Conservation (phyloP, 1,139 yeast species). For the Meyerozyma carpophila region DNA sequence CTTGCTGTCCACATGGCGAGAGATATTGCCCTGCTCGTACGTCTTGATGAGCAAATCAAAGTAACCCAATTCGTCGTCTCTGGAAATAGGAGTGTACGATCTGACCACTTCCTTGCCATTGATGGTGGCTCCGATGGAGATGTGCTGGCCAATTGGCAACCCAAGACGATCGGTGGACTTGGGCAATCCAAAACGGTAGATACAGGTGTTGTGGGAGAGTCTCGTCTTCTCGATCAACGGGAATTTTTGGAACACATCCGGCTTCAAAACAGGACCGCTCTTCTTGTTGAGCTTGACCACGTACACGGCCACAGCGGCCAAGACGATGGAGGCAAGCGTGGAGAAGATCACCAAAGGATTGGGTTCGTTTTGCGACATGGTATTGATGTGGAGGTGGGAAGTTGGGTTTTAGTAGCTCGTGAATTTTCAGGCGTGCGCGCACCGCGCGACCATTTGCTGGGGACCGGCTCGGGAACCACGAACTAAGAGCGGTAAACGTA, state of each 20-base stretch:
- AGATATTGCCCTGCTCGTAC: conserved; percentile 88
- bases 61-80: conserved; percentile 79
- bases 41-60: conserved; percentile 89
- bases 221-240: conserved; percentile 77
- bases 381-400: background rate
- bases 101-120: conserved; percentile 82
- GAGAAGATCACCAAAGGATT: conserved; percentile 19
- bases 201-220: conserved; percentile 76
- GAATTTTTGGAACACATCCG: conserved; percentile 70
- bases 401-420: background rate
- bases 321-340: conserved; percentile 40
- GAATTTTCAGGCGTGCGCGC: background rate
- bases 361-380: conserved; percentile 10
- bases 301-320: conserved; percentile 33
- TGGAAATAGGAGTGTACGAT: conserved; percentile 91
- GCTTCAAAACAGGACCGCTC: conserved; percentile 52
- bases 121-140: conserved; percentile 68
- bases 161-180: conserved; percentile 71
- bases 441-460: background rate
- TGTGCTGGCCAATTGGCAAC: conserved; percentile 93
- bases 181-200: conserved; percentile 84
- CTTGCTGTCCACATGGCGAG: conserved; percentile 67
- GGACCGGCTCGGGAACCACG: background rate
- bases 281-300: conserved; percentile 31
- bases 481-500: background rate